These are phyloP conservation scores for Takakia lepidozioides DNA, from an alignment of 225 moss, liverwort and hornwort species.

Conservation along the genomic window DNA sequence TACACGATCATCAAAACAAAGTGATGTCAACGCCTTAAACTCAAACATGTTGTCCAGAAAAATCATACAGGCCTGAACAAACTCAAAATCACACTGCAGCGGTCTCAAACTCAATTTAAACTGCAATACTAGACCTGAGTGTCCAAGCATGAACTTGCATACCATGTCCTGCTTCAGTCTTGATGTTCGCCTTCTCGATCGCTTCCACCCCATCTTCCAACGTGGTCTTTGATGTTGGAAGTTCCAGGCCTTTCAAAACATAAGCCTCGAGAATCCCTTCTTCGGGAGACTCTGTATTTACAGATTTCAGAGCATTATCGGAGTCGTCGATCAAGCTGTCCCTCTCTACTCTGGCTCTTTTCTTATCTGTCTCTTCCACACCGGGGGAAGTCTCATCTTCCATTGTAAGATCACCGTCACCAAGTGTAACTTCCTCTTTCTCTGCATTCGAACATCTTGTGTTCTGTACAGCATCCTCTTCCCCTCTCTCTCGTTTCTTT, in stretches of 20 bases:
- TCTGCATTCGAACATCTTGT: too few relatives aligned
- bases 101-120: too few relatives aligned
- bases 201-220: conserved; percentile 8
- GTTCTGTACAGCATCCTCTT: too few relatives aligned
- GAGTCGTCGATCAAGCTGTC: not conserved
- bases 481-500: too few relatives aligned
- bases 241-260: conserved; percentile 4
- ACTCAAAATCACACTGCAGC: too few relatives aligned
- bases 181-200: conserved; percentile 3
- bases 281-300: conserved; percentile 2
- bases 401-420: not conserved
- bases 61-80: too few relatives aligned
- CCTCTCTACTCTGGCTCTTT: conserved; percentile 39
- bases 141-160: too few relatives aligned
- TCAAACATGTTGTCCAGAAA: too few relatives aligned
- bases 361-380: conserved; percentile 34
- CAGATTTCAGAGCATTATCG: conserved; percentile 4
- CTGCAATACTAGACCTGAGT: too few relatives aligned
- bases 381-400: conserved; percentile 2
- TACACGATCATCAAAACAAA: too few relatives aligned
- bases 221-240: conserved; percentile 2
- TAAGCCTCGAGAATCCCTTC: not conserved
- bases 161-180: conserved; percentile 5
- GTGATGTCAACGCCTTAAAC: too few relatives aligned
- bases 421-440: too few relatives aligned